Evolutionary conservation across 352 stramenopile species (phyloP).

Genomic region (Globisporangium barbulae): DNA sequence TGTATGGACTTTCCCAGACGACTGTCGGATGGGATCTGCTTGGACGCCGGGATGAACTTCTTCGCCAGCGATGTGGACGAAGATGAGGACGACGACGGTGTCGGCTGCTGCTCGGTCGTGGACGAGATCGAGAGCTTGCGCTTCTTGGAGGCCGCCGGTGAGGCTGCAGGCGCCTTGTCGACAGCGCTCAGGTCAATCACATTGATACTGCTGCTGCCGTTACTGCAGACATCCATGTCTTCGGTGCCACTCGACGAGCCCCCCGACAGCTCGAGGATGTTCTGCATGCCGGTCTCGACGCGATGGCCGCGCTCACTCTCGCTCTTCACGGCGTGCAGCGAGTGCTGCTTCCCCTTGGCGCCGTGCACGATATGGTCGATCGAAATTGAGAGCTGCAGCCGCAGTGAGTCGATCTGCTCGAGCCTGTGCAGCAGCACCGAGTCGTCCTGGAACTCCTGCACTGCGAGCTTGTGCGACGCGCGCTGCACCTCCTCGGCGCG

Average conservation of each 20-base stretch:
- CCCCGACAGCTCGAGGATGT: not conserved
- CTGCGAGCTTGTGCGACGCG: conserved; percentile 13
- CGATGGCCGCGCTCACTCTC: not conserved
- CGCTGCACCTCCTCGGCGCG: conserved; percentile 21
- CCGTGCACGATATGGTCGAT: conserved; percentile 15
- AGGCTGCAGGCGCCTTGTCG: not conserved
- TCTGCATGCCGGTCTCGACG: conserved; percentile 1
- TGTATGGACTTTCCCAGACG: conserved; percentile 11
- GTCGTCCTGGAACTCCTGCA: conserved; percentile 15
- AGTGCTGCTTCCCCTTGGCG: conserved; percentile 2
- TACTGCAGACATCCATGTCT: not conserved
- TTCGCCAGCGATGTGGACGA: conserved; percentile 11
- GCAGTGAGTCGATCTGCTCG: conserved; percentile 18
- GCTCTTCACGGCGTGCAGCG: conserved; percentile 6
- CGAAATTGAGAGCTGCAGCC: conserved; percentile 17
- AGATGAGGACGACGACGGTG: not conserved
- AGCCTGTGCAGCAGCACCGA: conserved; percentile 9
- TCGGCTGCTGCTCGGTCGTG: conserved; percentile 4
- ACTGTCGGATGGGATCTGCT: conserved; percentile 5
- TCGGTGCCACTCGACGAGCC: not conserved
- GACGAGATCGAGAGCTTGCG: conserved; percentile 14
- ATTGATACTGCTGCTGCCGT: not conserved
- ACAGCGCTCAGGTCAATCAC: conserved; percentile 14
- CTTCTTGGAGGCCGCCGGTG: conserved; percentile 8
- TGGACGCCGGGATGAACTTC: conserved; percentile 9